A percentile compares a stretch with the other conserved stretches of the same genome.
Evolutionary conservation across 1,139 yeast species (phyloP).

Genomic region (Pichia sp.): DNA sequence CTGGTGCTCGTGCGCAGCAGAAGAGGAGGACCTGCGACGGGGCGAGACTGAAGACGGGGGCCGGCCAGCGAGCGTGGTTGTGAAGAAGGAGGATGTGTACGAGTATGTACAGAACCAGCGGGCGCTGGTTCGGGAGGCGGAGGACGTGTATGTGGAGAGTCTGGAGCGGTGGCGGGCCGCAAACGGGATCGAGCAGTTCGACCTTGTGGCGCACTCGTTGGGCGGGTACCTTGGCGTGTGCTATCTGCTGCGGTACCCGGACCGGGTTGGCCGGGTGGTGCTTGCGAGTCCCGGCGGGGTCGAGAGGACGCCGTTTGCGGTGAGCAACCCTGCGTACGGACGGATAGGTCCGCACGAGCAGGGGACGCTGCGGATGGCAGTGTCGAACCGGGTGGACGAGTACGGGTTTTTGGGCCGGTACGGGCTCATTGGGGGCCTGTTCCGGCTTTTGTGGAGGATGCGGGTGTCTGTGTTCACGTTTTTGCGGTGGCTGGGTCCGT

Average conservation of each 20-base stretch:
- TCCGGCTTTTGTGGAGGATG: slow-evolving; percentile 39
- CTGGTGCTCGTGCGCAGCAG: slow-evolving; percentile 18
- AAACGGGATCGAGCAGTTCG: slow-evolving; percentile 54
- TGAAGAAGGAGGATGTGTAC: slow-evolving; percentile 22
- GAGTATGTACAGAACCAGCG: slow-evolving; percentile 36
- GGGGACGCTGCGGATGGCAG: slow-evolving; percentile 16
- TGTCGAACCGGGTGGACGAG: slow-evolving; percentile 27
- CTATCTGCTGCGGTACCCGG: slow-evolving; percentile 72
- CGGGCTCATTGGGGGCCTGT: slow-evolving; percentile 38
- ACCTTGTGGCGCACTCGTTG: slow-evolving; percentile 83
- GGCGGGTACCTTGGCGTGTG: slow-evolving; percentile 86
- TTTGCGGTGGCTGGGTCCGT: slow-evolving; percentile 46
- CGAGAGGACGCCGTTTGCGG: slow-evolving; percentile 63
- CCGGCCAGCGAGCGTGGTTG: slow-evolving; percentile 4
- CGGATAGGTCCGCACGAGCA: slow-evolving; percentile 5
- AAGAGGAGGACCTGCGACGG: slow-evolving; percentile 8
- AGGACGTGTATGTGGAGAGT: slow-evolving; percentile 72
- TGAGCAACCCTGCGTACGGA: slow-evolving; percentile 40
- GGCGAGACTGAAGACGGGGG: not conserved
- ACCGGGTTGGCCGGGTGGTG: slow-evolving; percentile 57
- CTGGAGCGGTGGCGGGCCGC: slow-evolving; percentile 78
- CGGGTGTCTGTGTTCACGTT: slow-evolving; percentile 44
- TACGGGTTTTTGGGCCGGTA: slow-evolving; percentile 41
- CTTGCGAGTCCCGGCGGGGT: slow-evolving; percentile 90
- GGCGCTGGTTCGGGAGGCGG: slow-evolving; percentile 50